Conservation (phyloP, 805 yeast genomes). For the Metschnikowia colocasiae region DNA sequence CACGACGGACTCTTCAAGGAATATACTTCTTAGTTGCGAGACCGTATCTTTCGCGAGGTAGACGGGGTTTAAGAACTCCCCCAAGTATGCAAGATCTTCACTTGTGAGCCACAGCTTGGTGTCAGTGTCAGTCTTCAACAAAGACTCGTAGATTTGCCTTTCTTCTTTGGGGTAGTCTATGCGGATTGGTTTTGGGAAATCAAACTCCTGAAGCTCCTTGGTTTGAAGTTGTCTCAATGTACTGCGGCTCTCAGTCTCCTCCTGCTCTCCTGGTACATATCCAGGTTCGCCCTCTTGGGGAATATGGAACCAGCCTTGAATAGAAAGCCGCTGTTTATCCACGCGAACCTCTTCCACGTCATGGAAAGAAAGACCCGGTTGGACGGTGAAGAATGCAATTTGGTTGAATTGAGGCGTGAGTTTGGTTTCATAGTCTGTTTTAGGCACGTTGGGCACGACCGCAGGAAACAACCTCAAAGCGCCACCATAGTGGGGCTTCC, state of each 20-base stretch:
- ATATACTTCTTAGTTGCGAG: conserved; percentile 44
- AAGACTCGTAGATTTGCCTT: conserved; percentile 26
- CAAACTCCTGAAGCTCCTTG: conserved; percentile 71
- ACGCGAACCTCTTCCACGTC: conserved; percentile 96
- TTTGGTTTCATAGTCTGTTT: conserved; percentile 63
- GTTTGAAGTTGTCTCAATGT: conserved; percentile 79
- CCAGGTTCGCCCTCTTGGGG: conserved; percentile 94
- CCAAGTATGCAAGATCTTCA: conserved; percentile 49
- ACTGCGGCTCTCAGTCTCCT: conserved; percentile 64
- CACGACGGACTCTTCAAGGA: conserved; percentile 65
- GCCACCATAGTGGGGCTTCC: conserved; percentile 96
- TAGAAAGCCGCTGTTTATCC: conserved; percentile 84
- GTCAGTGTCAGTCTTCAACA: conserved; percentile 8
- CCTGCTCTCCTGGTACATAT: conserved; percentile 77
- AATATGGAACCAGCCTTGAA: conserved; percentile 98
- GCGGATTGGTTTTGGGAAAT: conserved; percentile 68
- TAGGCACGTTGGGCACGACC: conserved; percentile 84
- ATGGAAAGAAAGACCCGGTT: conserved; percentile 95
- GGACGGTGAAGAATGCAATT: conserved; percentile 91
- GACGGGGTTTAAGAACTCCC: conserved; percentile 52
- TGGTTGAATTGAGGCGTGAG: conserved; percentile 93
- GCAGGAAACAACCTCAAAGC: conserved; percentile 84
- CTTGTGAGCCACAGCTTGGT: conserved; percentile 14
- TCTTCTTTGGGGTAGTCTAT: conserved; percentile 40
- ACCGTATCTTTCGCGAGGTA: conserved; percentile 36